Conservation (phyloP, 371 early-diverging fungal species). For the Sporodiniella umbellata region DNA sequence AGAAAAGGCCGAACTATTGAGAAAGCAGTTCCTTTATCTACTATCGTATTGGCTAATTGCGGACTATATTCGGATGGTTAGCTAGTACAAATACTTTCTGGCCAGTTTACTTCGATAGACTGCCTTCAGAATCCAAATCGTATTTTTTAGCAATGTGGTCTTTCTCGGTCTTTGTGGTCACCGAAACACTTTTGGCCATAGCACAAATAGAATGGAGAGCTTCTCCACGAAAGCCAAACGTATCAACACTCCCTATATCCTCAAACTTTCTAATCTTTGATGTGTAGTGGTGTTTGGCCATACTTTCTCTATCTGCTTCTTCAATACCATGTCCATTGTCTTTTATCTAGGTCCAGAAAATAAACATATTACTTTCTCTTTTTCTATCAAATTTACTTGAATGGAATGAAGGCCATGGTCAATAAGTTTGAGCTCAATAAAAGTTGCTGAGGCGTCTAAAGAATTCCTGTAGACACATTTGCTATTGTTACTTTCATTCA, state of each 20-base stretch:
- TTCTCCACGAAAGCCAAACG: constrained; percentile 72
- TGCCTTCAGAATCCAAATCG: constrained; percentile 26
- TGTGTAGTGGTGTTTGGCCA: constrained; percentile 62
- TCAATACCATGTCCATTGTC: constrained; percentile 65
- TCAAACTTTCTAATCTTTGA: constrained; percentile 65
- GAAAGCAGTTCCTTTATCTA: constrained; percentile 33
- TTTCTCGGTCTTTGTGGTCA: constrained; percentile 31
- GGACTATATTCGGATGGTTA: constrained; percentile 1
- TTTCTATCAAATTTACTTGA: too few species aligned
- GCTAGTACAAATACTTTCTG: not conserved
- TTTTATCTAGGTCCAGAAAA: constrained; percentile 20
- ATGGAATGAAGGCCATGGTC: constrained; percentile 36
- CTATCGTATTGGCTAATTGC: constrained; percentile 7
- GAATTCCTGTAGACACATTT: constrained; percentile 33
- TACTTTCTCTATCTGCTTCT: constrained; percentile 28
- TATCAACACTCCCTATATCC: constrained; percentile 49
- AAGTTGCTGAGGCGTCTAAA: constrained; percentile 40
- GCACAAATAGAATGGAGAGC: constrained; percentile 58
- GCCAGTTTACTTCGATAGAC: constrained; percentile 21
- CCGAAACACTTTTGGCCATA: constrained; percentile 21
- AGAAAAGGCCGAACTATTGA: constrained; percentile 35
- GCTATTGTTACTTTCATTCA: too few species aligned
- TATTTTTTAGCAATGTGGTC: constrained; percentile 36
- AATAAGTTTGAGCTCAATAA: constrained; percentile 34
- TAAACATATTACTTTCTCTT: too few species aligned